phyloP scores from a whole-genome alignment of 2,329 filamentous ascomycete species.

The Zopfia rhizophila region DNA sequence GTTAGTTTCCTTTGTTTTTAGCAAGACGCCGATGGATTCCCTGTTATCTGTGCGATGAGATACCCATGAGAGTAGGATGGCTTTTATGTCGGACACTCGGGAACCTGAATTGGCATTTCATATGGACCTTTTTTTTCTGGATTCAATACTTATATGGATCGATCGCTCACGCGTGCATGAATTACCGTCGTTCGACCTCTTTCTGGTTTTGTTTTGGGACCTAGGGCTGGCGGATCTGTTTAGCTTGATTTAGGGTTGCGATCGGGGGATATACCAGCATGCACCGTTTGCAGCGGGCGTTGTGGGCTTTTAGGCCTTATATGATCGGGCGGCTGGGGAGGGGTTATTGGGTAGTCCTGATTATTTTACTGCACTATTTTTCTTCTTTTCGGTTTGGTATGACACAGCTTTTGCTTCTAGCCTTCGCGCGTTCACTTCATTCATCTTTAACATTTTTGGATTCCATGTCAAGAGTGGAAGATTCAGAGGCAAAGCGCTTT shows the following conservation, averaged over 20 bases:
- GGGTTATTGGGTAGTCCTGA: too few relatives aligned
- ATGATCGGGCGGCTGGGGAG: too few relatives aligned
- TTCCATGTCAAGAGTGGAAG: too few relatives aligned
- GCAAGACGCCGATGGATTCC: slow-evolving; percentile 34
- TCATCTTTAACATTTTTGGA: too few relatives aligned
- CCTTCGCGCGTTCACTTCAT: neutral
- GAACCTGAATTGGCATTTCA: slow-evolving; percentile 20
- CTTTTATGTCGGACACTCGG: slow-evolving; percentile 31
- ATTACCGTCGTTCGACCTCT: too few relatives aligned
- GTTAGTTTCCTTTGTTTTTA: slow-evolving; percentile 18
- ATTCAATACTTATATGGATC: too few relatives aligned
- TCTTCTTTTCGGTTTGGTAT: neutral
- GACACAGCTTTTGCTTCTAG: slow-evolving; percentile 1
- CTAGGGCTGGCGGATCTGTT: too few relatives aligned
- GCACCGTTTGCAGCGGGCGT: slow-evolving; percentile 37
- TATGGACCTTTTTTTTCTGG: slow-evolving; percentile 14
- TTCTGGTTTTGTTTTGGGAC: slow-evolving; percentile 1
- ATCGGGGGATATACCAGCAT: slow-evolving; percentile 34
- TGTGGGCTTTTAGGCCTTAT: slow-evolving; percentile 12
- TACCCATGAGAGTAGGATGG: slow-evolving; percentile 38
- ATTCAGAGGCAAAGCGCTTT: too few relatives aligned
- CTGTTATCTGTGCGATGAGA: slow-evolving; percentile 39
- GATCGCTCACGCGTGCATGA: too few relatives aligned
- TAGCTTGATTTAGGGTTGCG: too few relatives aligned
- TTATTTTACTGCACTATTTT: slow-evolving; percentile 2